Conservation (phyloP, 768 basidiomycete genomes). For the Podaxis sp. region DNA sequence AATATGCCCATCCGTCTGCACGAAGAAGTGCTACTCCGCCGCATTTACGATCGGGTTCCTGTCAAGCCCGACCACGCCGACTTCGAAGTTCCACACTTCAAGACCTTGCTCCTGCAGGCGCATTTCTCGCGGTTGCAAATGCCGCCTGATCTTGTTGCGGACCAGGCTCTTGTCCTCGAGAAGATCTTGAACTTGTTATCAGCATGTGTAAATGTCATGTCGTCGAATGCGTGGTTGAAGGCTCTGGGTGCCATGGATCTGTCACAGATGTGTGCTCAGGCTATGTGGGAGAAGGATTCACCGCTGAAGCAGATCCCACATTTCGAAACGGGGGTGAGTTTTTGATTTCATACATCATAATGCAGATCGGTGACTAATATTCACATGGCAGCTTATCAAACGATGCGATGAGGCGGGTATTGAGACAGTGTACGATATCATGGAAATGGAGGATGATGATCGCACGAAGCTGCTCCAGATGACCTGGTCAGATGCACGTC, state of each 20-base stretch:
- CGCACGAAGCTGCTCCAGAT: constrained; percentile 82
- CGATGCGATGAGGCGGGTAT: constrained; percentile 81
- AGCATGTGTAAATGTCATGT: constrained; percentile 98
- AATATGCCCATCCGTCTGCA: constrained; percentile 91
- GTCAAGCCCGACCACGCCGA: constrained; percentile 85
- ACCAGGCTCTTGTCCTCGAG: constrained; percentile 84
- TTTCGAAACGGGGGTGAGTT: constrained; percentile 82
- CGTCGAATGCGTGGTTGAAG: constrained; percentile 92
- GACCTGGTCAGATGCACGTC: constrained; percentile 83
- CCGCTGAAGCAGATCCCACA: constrained; percentile 96
- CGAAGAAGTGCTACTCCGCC: constrained; percentile 80
- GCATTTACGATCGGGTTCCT: constrained; percentile 94
- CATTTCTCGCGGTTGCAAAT: constrained; percentile 94
- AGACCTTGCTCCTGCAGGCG: constrained; percentile 91
- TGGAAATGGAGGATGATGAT: constrained; percentile 97
- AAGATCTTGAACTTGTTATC: constrained; percentile 90
- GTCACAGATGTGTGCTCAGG: constrained; percentile 98
- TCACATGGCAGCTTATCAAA: constrained; percentile 58
- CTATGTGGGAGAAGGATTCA: constrained; percentile 96
- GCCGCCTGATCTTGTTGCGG: constrained; percentile 91
- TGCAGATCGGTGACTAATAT: background rate
- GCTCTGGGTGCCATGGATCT: constrained; percentile 97
- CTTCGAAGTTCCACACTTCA: constrained; percentile 96
- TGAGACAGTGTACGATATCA: constrained; percentile 94
- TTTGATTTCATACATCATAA: background rate